Percentiles rank a stretch among this genome's conserved stretches.
phyloP scores from a whole-genome alignment of 2,329 filamentous ascomycete species.

The Cercospora nicotianae region DNA sequence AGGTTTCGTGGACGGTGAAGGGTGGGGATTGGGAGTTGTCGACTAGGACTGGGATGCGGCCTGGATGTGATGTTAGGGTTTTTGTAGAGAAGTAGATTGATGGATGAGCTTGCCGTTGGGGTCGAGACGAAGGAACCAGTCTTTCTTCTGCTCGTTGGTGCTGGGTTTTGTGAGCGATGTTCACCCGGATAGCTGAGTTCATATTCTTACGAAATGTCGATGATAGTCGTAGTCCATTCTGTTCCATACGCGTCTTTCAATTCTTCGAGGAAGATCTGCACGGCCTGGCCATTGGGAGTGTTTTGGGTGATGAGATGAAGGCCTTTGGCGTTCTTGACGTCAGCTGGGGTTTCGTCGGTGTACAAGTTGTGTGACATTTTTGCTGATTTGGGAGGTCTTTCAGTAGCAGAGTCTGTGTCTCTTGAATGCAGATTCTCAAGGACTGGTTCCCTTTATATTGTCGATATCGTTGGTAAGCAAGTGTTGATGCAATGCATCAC shows the following conservation, averaged over 20 bases:
- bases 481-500: conserved; percentile 15
- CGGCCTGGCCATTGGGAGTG: conserved; percentile 55
- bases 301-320: conserved; percentile 54
- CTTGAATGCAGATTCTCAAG: not conserved
- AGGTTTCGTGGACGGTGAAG: conserved; percentile 56
- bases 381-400: not conserved
- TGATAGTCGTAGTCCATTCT: conserved; percentile 51
- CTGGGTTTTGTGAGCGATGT: not conserved
- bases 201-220: conserved; percentile 42
- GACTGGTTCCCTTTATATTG: not conserved
- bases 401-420: not conserved
- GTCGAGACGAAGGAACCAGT: conserved; percentile 54
- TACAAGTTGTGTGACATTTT: conserved; percentile 46
- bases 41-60: conserved; percentile 53
- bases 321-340: conserved; percentile 52
- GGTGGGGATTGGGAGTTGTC: conserved; percentile 53
- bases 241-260: conserved; percentile 53
- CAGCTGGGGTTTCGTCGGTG: conserved; percentile 47
- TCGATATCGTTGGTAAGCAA: conserved; percentile 5
- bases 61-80: conserved; percentile 16
- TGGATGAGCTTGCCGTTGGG: conserved; percentile 26
- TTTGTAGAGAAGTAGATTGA: not conserved
- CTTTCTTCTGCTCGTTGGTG: conserved; percentile 58
- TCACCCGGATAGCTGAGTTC: no score
- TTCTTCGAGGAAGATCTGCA: conserved; percentile 58